Evolutionary conservation across 495 filamentous ascomycete genomes (phyloP).

Genomic region (Neurospora tetrasperma): DNA sequence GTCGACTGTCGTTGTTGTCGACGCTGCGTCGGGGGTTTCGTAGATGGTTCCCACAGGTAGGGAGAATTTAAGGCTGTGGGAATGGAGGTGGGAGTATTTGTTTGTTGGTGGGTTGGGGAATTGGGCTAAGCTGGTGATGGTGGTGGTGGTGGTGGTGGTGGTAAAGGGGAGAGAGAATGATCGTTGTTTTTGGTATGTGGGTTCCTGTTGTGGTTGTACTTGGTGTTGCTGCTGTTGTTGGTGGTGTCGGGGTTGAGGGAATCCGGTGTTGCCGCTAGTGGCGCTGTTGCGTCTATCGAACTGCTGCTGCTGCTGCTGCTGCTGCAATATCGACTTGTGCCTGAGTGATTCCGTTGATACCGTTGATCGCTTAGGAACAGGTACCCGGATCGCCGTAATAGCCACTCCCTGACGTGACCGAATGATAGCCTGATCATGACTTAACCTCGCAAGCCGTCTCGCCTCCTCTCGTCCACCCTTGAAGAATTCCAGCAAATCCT

Average conservation of each 20-base stretch:
- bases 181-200: background rate
- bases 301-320: conserved; percentile 1
- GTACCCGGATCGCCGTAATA: background rate
- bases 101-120: background rate
- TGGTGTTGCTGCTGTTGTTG: background rate
- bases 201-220: background rate
- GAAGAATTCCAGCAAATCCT: conserved; percentile 42
- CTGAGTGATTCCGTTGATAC: conserved; percentile 5
- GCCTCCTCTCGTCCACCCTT: conserved; percentile 31
- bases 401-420: conserved; percentile 18
- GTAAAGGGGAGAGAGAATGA: background rate
- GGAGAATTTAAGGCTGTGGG: background rate
- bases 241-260: background rate
- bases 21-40: background rate
- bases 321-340: conserved; percentile 2
- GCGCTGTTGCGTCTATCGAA: background rate
- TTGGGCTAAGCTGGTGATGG: background rate
- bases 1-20: background rate
- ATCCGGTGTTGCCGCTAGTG: background rate
- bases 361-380: conserved; percentile 3
- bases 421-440: conserved; percentile 33
- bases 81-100: background rate
- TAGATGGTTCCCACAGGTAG: background rate
- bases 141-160: background rate
- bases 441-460: conserved; percentile 28